Evolutionary conservation across 2,329 filamentous ascomycete species (phyloP), one percentile per base, ranked within the genome.

Genomic region (Phyllosticta citriasiana): DNA sequence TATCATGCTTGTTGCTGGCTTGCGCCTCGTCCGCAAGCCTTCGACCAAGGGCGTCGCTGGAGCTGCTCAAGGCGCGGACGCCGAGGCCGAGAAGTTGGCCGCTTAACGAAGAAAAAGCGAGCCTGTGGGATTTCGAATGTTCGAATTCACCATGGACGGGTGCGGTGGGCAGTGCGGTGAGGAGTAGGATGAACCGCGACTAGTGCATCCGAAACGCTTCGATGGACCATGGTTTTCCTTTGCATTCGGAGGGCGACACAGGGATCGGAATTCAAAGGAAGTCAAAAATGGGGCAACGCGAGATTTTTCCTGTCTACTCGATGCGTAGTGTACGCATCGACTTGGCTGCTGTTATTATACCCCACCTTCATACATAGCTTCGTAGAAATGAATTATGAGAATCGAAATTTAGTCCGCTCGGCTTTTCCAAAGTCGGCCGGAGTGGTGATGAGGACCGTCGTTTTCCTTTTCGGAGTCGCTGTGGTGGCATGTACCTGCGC

Each of bases 1-100:
- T 50, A 24, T 64, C n/a, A 59, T 64, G 59, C 51, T 64, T 1
- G 52, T 65, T 3, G 64, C 61, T 30, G 64, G 64, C 2, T 61
- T 65, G 14, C 57, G 63, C 53, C 19, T 65, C n/a, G 62, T 61
- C 5, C 58, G 27, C 14, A 61, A 63, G 58, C 24, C 24, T 9
- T 22, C 16, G 52, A 26, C 40, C 14, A 47, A 47, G 40, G 16
- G 40, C 40, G 40, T 47, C 40, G 2, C 40, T 16, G 40, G 40
- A 6, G 40, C 14, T n/a, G 16, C 33, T 4, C 8, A 10, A 40
- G 33, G 9, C 4, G 33, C 33, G 33, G 33, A 10, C 14, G 33
- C 33, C 14, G 40, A 47, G 40, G 40, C 40, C 3, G 40, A 47
- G 40, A 47, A 47, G 40, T n/a, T 16, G 40, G 14, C 14, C n/a